Evolutionary conservation across 257 asterid genomes (phyloP).

Genomic region (Nicotiana benthamiana): DNA sequence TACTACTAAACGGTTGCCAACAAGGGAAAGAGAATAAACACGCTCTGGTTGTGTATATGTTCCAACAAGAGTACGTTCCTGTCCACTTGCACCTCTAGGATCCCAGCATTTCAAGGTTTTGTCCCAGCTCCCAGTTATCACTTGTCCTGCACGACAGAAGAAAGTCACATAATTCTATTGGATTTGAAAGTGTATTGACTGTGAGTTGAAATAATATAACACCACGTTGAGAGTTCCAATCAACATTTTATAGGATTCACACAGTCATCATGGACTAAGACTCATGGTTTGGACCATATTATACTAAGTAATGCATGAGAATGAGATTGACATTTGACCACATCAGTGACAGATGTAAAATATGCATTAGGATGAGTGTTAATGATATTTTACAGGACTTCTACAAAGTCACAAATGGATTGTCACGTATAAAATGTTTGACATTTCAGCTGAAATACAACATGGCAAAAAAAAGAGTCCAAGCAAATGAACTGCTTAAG

Average conservation of each 20-base stretch:
- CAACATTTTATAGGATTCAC: neutral
- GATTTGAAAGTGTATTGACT: neutral
- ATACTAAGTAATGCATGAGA: neutral
- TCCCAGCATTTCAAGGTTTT: constrained; percentile 96
- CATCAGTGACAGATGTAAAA: neutral
- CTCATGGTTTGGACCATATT: neutral
- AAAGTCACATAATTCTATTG: neutral
- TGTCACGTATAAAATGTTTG: neutral
- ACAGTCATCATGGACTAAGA: neutral
- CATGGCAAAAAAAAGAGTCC: neutral
- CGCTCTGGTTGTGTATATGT: constrained; percentile 94
- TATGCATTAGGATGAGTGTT: neutral
- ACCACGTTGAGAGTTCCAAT: neutral
- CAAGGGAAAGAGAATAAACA: constrained; percentile 81
- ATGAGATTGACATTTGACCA: neutral
- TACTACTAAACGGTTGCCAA: constrained; percentile 79
- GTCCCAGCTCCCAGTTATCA: constrained; percentile 98
- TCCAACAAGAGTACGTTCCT: constrained; percentile 79
- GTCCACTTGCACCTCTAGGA: constrained; percentile 95
- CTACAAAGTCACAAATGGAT: neutral
- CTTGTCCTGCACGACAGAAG: constrained; percentile 59
- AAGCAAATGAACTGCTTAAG: neutral
- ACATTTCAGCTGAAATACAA: neutral
- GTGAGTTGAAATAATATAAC: neutral
- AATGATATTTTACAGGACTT: neutral